Base-by-base conservation (phyloP, 805 yeast genomes). In the Clavispora fructus region DNA sequence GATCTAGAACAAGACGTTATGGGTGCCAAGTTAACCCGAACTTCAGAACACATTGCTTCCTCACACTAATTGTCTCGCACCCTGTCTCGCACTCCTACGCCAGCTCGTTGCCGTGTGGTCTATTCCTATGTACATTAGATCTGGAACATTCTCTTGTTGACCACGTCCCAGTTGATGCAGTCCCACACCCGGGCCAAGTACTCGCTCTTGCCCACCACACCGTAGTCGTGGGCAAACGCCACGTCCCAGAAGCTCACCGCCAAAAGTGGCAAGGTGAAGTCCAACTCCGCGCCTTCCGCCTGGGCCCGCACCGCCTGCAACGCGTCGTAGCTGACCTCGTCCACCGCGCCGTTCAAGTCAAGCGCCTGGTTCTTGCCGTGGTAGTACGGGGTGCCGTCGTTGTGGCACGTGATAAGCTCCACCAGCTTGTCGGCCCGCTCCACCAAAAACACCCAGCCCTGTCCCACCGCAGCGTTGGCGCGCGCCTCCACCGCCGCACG, bases 221-320 rank as follows among this genome's bases (percentile, higher is more conserved):
- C 96, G 66, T 84, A 92, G 65, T 94, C 98, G 26, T 78, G 69
- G 39, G 89, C 58, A 64, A 84, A 94, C n/a, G 96, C 88, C 53
- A 82, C 79, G 63, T 92, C 95, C 96, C 97, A 91, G 54, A 86
- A 75, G 65, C 83, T 88, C 53, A 90, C 74, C 42, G 82, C 86
- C 54, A 94, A 74, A 40, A 94, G 67, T 7, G 94, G 95, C 54
- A 90, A 70, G 23, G 82, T 75, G 69, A 77, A 80, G 62, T 85
- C 91, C 54, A 71, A 74, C 35, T 72, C 74, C 17, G 66, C 65
- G 27, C 57, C 49, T 28, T 61, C 57, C 26, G 75, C 75, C 23
- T 72, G 61, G 43, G 74, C 65, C 46, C 71, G 71, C 45, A 80
- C 61, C 30, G 67, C 65, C 39, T 61, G 59, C 58, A 80, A 65